Base-by-base conservation (phyloP, 2,329 filamentous ascomycete species). In the Herpomyces periplanetae region DNA sequence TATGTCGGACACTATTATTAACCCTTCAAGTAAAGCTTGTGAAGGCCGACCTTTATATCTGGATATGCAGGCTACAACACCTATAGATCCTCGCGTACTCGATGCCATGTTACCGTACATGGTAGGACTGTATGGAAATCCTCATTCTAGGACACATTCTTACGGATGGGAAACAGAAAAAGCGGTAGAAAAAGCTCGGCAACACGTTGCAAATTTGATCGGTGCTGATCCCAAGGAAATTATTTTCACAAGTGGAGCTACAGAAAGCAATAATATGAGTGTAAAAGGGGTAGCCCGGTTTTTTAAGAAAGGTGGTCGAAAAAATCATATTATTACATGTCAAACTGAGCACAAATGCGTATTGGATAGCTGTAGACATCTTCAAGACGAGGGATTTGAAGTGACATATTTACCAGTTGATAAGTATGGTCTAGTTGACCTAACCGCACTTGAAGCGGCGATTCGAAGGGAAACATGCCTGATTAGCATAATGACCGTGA, bases 321-420 rank as follows among this genome's bases (percentile, higher is more conserved):
- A 91, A 57, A 87, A 65, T 44, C 80, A 96, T 40, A 75, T 96
- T 33, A 71, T 96, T 38, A 96, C 80, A 10, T 69, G 59, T 15
- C 80, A 91, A 44, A 96, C 80, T 0, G 80, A 96, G 42, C 80
- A 96, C 49, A 96, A 96, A 45, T 96, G 80, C 40, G 80, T 96
- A 8, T 49, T 96, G 20, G 80, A 96, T 42, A 88, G 73, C 43
- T 91, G 75, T 40, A 53, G 80, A 27, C 73, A 91, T 53, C 46
- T 96, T 27, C 73, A 91, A 42, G 75, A 88, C 30, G 80, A 96
- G 32, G 80, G 80, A 10, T 88, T 73, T 30, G 68, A 88, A 23
- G 52, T 96, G 28, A 96, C 80, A n/a, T 96, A 96, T 32, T 50
- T 96, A 17, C 71, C 80, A 3, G 80, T 96, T 3, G 53, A 73